A percentile compares a stretch with the other conserved stretches of the same genome.
Evolutionary conservation across 2,329 filamentous ascomycete species (phyloP).

Genomic region (Rasamsonia emersonii): DNA sequence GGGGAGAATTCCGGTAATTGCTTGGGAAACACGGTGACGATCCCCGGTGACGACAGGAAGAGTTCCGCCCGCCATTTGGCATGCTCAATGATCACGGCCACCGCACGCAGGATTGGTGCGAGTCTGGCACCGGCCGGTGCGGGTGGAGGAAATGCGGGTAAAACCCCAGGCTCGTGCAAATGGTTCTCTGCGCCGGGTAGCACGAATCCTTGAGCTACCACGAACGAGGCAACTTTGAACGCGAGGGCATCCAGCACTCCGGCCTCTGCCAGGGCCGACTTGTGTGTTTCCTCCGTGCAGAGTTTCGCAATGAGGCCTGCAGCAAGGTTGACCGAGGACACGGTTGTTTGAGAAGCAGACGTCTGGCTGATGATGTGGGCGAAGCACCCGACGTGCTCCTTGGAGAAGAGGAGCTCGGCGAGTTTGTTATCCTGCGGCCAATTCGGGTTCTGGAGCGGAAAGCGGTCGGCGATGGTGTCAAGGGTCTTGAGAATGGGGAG

Average conservation of each 20-base stretch:
- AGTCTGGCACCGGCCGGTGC: slow-evolving; percentile 53
- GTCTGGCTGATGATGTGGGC: slow-evolving; percentile 56
- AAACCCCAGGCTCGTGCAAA: slow-evolving; percentile 46
- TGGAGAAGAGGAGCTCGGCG: slow-evolving; percentile 57
- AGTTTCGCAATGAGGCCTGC: slow-evolving; percentile 46
- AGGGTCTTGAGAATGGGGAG: slow-evolving; percentile 67
- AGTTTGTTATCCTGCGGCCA: slow-evolving; percentile 44
- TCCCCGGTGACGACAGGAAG: slow-evolving; percentile 58
- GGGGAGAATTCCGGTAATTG: slow-evolving; percentile 43
- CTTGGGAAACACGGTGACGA: slow-evolving; percentile 60
- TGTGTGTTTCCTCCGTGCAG: slow-evolving; percentile 63
- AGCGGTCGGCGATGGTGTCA: slow-evolving; percentile 60
- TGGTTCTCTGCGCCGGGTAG: slow-evolving; percentile 53
- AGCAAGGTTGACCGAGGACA: slow-evolving; percentile 40
- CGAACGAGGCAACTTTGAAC: slow-evolving; percentile 61
- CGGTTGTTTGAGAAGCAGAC: slow-evolving; percentile 43
- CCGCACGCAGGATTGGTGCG: slow-evolving; percentile 64
- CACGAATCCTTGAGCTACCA: slow-evolving; percentile 60
- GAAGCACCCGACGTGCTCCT: slow-evolving; percentile 54
- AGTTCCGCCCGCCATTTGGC: slow-evolving; percentile 71
- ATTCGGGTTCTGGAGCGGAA: slow-evolving; percentile 47
- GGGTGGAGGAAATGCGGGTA: slow-evolving; percentile 52
- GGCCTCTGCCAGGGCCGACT: slow-evolving; percentile 59
- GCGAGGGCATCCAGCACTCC: slow-evolving; percentile 74
- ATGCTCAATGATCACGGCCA: slow-evolving; percentile 66